phyloP scores from a whole-genome alignment of 306 rosid genomes.

The Vicia sativa region DNA sequence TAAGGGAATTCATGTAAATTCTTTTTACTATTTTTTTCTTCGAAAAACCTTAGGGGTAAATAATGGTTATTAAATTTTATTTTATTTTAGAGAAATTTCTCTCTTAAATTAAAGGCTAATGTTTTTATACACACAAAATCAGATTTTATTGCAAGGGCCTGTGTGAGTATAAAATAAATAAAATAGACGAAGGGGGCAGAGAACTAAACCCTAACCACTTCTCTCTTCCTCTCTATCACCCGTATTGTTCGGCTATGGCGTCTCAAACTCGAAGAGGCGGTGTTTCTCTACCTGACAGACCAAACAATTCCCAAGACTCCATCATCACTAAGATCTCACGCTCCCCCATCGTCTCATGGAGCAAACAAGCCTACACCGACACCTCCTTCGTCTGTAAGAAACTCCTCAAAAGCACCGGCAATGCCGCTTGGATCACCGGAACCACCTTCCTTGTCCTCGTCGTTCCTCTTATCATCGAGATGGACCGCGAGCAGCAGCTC shows the following conservation, averaged over 20 bases:
- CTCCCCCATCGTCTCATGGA: constrained; percentile 57
- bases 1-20: too few relatives aligned
- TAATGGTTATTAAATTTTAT: too few relatives aligned
- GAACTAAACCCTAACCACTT: constrained; percentile 14
- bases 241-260: constrained; percentile 51
- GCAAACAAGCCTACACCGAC: constrained; percentile 66
- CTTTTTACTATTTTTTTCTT: too few relatives aligned
- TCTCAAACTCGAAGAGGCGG: constrained; percentile 75
- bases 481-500: constrained; percentile 98
- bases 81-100: too few relatives aligned
- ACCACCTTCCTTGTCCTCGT: constrained; percentile 79
- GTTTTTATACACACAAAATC: too few relatives aligned
- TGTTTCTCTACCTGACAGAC: constrained; percentile 77
- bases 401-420: constrained; percentile 87
- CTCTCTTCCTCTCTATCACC: not conserved
- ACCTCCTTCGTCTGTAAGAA: constrained; percentile 62
- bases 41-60: too few relatives aligned
- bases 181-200: not conserved
- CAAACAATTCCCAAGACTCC: constrained; percentile 38
- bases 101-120: too few relatives aligned
- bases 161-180: not conserved
- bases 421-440: constrained; percentile 95
- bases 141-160: not conserved
- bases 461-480: constrained; percentile 85
- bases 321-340: constrained; percentile 55